Base-by-base conservation (phyloP, 176 grass and related monocot genomes). In the Hsuehochloa calcarea region DNA sequence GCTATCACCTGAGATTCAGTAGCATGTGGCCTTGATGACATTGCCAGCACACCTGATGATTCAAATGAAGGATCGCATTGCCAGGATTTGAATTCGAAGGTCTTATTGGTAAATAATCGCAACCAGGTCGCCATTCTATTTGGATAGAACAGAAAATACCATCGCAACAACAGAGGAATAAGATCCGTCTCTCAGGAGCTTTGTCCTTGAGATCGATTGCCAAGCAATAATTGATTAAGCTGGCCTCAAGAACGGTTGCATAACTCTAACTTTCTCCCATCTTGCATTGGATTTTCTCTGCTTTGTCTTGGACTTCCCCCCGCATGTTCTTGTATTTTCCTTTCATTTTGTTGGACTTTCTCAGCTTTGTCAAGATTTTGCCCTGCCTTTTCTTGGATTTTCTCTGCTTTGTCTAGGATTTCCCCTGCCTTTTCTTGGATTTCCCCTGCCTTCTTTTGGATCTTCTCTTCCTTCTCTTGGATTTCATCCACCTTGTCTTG, bases 181-280 rank as follows among this genome's bases (percentile, higher is more conserved):
- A 84, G 74, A 74, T 75, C 54, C 41, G 6, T 75, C 69, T 52
- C 63, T 70, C 60, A 68, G 6, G 19, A 74, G 40, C 68, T 68
- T 51, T 75, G 40, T 69, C 64, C 63, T 68, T 51, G 12, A 87
- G 80, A 79, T 46, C 43, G 13, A 40, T 11, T 74, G 66, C 58
- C 80, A 44, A 19, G 71, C 49, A 68, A 52, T 50, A 87, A 72
- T 82, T 79, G 74, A 78, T 80, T 65, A 74, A 89, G 27, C 23
- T 26, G 31, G 40, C 68, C 68, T 46, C 74, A 80, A 78, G 35
- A 78, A 72, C 66, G 78, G 74, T 86, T 10, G 17, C 25, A 69
- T 67, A 8, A 86, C 34, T 77, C 56, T 70, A 90, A 72, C 27
- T 74, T 52, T 83, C 74, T 63, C 6, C 38, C 22, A 41, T 74